phyloP scores from a whole-genome alignment of 2,329 filamentous ascomycete species.

The Epichloe gansuensis region DNA sequence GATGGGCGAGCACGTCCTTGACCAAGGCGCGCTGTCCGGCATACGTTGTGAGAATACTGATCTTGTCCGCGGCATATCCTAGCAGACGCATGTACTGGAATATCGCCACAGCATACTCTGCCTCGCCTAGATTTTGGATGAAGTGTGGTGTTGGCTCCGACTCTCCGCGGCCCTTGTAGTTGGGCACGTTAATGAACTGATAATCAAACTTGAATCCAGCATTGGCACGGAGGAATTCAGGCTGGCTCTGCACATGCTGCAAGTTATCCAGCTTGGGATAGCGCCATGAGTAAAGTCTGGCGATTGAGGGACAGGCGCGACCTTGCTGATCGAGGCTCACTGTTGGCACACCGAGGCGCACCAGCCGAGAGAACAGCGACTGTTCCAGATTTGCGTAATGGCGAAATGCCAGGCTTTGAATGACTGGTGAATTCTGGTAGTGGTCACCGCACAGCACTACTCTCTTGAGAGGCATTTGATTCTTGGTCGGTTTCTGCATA shows the following conservation, averaged over 20 bases:
- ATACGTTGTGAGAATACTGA: slow-evolving; percentile 87
- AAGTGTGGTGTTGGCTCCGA: slow-evolving; percentile 86
- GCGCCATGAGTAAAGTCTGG: slow-evolving; percentile 85
- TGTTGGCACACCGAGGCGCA: slow-evolving; percentile 83
- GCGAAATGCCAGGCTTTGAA: slow-evolving; percentile 87
- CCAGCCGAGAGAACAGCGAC: slow-evolving; percentile 81
- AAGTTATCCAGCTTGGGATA: slow-evolving; percentile 73
- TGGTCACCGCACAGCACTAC: slow-evolving; percentile 93
- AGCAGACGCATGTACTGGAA: slow-evolving; percentile 96
- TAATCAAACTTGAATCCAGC: slow-evolving; percentile 88
- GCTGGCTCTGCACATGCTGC: slow-evolving; percentile 53
- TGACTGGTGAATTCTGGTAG: slow-evolving; percentile 89
- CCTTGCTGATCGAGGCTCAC: slow-evolving; percentile 90
- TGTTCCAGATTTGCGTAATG: slow-evolving; percentile 95
- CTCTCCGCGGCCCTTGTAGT: slow-evolving; percentile 87
- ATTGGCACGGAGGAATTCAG: slow-evolving; percentile 72
- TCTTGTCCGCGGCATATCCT: slow-evolving; percentile 73
- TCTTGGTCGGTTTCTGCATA: slow-evolving; percentile 70
- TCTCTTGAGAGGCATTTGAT: slow-evolving; percentile 66
- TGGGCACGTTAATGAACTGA: slow-evolving; percentile 89
- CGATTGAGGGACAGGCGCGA: slow-evolving; percentile 75
- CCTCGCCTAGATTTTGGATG: slow-evolving; percentile 91
- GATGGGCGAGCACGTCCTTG: slow-evolving; percentile 69
- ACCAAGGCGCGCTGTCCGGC: slow-evolving; percentile 85
- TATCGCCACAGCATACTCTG: slow-evolving; percentile 90